Evolutionary conservation across 106 monocot genomes (phyloP), one percentile per base, ranked within the genome.

Genomic region (Acorus gramineus): DNA sequence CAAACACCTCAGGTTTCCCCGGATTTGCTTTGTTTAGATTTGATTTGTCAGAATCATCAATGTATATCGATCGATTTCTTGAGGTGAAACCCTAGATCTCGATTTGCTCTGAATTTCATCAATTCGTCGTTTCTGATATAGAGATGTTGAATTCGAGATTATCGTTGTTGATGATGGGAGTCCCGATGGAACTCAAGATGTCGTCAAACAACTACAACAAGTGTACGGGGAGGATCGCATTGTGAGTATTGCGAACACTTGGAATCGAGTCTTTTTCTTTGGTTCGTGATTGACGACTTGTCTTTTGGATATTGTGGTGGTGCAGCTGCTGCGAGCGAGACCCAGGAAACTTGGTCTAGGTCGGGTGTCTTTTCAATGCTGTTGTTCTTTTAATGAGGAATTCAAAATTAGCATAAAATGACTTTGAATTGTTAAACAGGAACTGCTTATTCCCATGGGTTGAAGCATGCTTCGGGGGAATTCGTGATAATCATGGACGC

Each of bases 401-500:
- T 28, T 28, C 28, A 28, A 28, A 28, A 28, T 28, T 28, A 28
- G 28, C 28, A 28, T 28, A 28, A 28, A 28, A 28, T 28, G 28
- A 28, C 28, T 60, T 47, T 47, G 14, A 10, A 56, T 62, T 43
- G 47, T 2, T 65, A 44, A 76, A 3, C 78, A 99, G 98, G 98
- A 68, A 99, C 98, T 81, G 98, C 98, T 64, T 99, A 99, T 72
- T 71, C 46, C 73, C 84, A 99, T 80, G 98, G 92, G 7, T 69
- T 99, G 65, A 92, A 82, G 68, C 84, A 99, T 80, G 98, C 98
- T 44, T 85, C 89, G 55, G 98, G 98, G 8, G 75, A 99, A 46
- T 99, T 89, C 80, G 84, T 99, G 7, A 65, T 99, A 12, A 92
- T 99, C 48, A 99, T 99, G 98, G 98, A 99, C 73, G 92, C 98